Conservation (phyloP, 139 green algal genomes). For the Closterium sp. region DNA sequence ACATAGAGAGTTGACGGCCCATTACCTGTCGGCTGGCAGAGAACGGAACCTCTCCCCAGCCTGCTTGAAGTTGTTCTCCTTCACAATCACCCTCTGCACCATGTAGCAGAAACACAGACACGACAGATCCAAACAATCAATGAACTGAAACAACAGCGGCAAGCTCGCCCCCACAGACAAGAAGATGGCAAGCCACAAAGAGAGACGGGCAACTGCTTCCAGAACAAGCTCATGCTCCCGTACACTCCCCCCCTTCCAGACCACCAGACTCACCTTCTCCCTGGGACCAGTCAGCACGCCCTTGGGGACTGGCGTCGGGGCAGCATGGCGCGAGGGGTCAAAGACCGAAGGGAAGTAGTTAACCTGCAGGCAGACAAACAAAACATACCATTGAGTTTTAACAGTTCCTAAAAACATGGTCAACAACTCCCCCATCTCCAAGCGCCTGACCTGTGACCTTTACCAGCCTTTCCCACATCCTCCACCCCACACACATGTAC, state of each 20-base stretch:
- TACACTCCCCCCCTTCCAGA: too few species aligned
- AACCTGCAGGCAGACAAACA: slow-evolving; percentile 57
- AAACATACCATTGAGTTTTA: neutral
- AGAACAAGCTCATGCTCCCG: neutral
- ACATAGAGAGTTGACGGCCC: neutral
- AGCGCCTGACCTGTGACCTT: too few species aligned
- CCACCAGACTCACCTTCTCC: slow-evolving; percentile 60
- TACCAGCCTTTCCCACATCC: too few species aligned
- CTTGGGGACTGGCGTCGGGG: slow-evolving; percentile 64
- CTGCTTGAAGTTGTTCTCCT: slow-evolving; percentile 95
- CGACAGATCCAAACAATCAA: neutral
- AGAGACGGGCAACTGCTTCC: too few species aligned
- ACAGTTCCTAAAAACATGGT: neutral
- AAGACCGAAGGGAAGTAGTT: slow-evolving; percentile 96
- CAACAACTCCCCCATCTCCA: neutral
- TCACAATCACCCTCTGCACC: slow-evolving; percentile 70
- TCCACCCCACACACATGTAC: too few species aligned
- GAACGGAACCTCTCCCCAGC: slow-evolving; percentile 71
- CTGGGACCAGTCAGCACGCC: slow-evolving; percentile 64
- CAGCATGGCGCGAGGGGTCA: slow-evolving; percentile 79
- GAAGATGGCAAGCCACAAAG: too few species aligned
- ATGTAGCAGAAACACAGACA: neutral
- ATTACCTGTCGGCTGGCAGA: slow-evolving; percentile 71
- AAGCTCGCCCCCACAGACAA: too few species aligned
- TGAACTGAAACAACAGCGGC: too few species aligned